These are phyloP conservation scores for Macadamia integrifolia DNA, from an alignment of 164 flowering plant species.

Conservation along the genomic window DNA sequence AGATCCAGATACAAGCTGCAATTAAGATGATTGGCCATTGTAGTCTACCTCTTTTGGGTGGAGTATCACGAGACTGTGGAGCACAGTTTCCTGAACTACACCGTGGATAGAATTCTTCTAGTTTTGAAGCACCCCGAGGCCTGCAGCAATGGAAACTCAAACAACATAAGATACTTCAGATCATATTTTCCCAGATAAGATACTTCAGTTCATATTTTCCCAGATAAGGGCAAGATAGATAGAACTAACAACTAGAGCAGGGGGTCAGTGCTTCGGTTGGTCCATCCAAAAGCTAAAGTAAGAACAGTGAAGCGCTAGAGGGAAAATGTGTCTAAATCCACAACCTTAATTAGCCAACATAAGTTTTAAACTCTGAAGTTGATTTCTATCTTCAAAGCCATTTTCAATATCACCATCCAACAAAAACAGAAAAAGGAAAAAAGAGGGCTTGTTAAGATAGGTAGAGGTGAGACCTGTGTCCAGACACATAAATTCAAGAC, in stretches of 20 bases:
- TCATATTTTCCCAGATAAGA: not conserved
- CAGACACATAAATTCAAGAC: too few relatives aligned
- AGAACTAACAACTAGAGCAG: not conserved
- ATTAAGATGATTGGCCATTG: not conserved
- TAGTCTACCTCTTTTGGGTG: conserved; percentile 86
- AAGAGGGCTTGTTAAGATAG: too few relatives aligned
- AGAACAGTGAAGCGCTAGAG: not conserved
- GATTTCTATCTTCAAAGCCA: too few relatives aligned
- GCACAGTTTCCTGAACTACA: conserved; percentile 71
- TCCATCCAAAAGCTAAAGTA: not conserved
- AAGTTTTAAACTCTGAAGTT: too few relatives aligned
- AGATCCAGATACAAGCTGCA: not conserved
- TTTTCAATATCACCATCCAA: too few relatives aligned
- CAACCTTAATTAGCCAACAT: too few relatives aligned
- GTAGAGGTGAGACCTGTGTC: too few relatives aligned
- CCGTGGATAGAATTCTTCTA: conserved; percentile 60
- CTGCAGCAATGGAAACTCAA: conserved; percentile 28
- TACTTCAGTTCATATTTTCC: not conserved
- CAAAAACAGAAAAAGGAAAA: too few relatives aligned
- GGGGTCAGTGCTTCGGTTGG: not conserved
- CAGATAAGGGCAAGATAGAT: not conserved
- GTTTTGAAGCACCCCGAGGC: conserved; percentile 42
- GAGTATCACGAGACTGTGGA: conserved; percentile 89
- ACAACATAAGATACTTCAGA: not conserved
- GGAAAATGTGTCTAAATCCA: too few relatives aligned